Evolutionary conservation across 2,329 filamentous ascomycete species (phyloP).

Genomic region (Endoconidiophora laricicola): DNA sequence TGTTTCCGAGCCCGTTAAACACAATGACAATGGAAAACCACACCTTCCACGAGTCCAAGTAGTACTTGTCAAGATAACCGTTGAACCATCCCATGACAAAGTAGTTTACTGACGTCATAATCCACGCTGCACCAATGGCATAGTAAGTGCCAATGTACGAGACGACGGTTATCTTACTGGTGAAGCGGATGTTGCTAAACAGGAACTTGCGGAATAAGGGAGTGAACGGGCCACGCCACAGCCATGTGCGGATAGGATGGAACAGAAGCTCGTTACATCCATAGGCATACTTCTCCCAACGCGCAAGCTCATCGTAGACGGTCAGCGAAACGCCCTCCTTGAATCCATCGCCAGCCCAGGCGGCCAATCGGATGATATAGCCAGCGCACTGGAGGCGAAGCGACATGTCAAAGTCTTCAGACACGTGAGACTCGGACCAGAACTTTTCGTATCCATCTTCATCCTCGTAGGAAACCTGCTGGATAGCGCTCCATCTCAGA

Average conservation of each 20-base stretch:
- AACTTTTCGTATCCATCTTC: constrained; percentile 61
- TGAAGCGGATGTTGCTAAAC: constrained; percentile 54
- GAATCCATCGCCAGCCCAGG: constrained; percentile 61
- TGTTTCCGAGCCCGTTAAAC: constrained; percentile 59
- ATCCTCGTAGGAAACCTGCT: constrained; percentile 54
- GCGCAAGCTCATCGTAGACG: constrained; percentile 67
- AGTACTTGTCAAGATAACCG: constrained; percentile 61
- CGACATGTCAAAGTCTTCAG: constrained; percentile 71
- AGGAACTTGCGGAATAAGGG: constrained; percentile 61
- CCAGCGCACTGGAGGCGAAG: constrained; percentile 56
- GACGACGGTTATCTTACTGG: constrained; percentile 59
- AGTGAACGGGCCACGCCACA: constrained; percentile 59
- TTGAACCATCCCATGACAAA: constrained; percentile 64
- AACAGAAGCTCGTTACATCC: constrained; percentile 73
- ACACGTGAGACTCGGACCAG: constrained; percentile 67
- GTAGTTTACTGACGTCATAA: constrained; percentile 58
- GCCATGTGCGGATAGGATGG: constrained; percentile 59
- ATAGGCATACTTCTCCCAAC: constrained; percentile 79
- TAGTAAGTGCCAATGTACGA: constrained; percentile 71
- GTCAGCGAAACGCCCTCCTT: constrained; percentile 73
- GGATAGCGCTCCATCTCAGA: constrained; percentile 58
- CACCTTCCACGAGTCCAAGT: constrained; percentile 61
- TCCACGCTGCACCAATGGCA: constrained; percentile 59
- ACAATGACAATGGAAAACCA: constrained; percentile 69
- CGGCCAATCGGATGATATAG: constrained; percentile 56